A percentile compares a stretch with the other conserved stretches of the same genome.
phyloP scores from a whole-genome alignment of 2,329 filamentous ascomycete genomes.

The Thermothelomyces thermophilus region DNA sequence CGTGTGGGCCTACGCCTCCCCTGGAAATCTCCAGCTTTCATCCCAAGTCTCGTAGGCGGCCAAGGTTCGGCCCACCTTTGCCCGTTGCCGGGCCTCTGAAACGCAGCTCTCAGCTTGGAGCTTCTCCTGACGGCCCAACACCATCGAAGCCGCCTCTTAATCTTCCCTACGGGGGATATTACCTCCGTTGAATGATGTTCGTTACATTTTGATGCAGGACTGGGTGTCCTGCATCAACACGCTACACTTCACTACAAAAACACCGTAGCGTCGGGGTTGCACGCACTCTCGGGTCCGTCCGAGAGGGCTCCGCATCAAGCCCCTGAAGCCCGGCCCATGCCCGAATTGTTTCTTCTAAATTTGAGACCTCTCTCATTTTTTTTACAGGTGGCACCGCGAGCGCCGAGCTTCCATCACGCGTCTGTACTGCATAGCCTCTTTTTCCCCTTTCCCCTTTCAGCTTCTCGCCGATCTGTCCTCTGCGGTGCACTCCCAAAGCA shows the following conservation, averaged over 20 bases:
- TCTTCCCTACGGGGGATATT: neutral
- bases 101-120: constrained; percentile 7
- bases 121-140: constrained; percentile 2
- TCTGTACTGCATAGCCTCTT: too few relatives aligned
- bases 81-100: constrained; percentile 6
- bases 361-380: constrained; percentile 23
- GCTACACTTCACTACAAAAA: neutral
- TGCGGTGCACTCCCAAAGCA: neutral
- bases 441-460: neutral
- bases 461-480: constrained; percentile 5
- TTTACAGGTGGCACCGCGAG: constrained; percentile 21
- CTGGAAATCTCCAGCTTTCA: neutral
- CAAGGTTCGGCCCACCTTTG: neutral
- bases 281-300: constrained; percentile 4
- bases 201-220: neutral
- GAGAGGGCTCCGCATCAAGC: constrained; percentile 13
- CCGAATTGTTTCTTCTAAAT: constrained; percentile 23
- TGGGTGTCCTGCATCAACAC: constrained; percentile 1
- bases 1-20: neutral
- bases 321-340: constrained; percentile 21
- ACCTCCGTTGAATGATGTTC: neutral
- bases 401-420: constrained; percentile 14
- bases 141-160: neutral
- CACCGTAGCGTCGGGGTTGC: neutral
- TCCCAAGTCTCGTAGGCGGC: neutral